Conservation (phyloP, 2,329 filamentous ascomycete species). For the Penicillium griseofulvum region DNA sequence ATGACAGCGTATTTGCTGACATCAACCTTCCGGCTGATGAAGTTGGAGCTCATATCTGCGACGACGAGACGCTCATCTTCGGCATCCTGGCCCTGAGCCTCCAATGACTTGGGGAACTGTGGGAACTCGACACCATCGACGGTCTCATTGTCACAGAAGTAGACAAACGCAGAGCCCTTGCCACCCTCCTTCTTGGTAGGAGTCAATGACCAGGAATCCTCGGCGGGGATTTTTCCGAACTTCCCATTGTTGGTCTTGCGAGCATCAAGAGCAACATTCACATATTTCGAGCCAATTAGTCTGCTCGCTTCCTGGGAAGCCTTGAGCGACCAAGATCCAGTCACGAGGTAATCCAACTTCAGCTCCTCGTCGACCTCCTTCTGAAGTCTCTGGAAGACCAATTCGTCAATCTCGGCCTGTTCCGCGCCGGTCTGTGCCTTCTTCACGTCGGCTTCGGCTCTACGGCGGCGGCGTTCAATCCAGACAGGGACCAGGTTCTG, state of each 20-base stretch:
- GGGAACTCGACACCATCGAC: constrained; percentile 86
- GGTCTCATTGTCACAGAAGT: constrained; percentile 84
- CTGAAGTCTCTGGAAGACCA: constrained; percentile 60
- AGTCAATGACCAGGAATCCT: constrained; percentile 71
- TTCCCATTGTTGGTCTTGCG: constrained; percentile 68
- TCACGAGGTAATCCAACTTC: constrained; percentile 85
- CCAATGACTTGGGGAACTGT: constrained; percentile 63
- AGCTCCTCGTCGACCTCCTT: constrained; percentile 67
- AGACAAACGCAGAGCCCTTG: constrained; percentile 65
- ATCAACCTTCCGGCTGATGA: constrained; percentile 75
- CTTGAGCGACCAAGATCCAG: constrained; percentile 87
- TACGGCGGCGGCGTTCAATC: constrained; percentile 67
- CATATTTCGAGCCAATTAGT: constrained; percentile 68
- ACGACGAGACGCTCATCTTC: constrained; percentile 73
- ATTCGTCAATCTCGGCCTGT: constrained; percentile 53
- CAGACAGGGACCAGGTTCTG: constrained; percentile 83
- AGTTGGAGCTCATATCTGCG: constrained; percentile 93
- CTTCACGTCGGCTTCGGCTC: constrained; percentile 57
- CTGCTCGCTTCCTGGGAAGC: constrained; percentile 78
- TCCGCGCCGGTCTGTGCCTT: constrained; percentile 43
- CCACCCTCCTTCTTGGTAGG: constrained; percentile 57
- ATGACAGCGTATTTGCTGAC: constrained; percentile 77
- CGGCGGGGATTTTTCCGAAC: constrained; percentile 78
- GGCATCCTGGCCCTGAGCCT: constrained; percentile 52
- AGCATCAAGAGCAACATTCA: constrained; percentile 74